Conservation (phyloP, 1,139 yeast species). For the Zygosaccharomyces sapae region DNA sequence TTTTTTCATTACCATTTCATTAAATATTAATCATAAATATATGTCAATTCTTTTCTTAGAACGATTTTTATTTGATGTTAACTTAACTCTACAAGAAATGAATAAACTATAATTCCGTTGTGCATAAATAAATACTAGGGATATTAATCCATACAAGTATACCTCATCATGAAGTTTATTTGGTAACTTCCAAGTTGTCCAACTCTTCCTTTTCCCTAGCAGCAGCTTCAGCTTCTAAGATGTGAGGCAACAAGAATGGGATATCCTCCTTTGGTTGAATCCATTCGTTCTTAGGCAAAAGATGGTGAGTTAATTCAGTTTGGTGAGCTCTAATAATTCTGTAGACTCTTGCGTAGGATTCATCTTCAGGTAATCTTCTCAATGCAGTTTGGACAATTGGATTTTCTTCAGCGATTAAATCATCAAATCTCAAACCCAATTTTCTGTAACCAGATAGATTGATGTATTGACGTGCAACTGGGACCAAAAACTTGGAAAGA, state of each 20-base stretch:
- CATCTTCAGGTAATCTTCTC: conserved; percentile 77
- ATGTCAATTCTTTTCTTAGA: neutral
- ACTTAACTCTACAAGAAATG: conserved; percentile 5
- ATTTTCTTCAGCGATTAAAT: conserved; percentile 80
- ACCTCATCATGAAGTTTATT: conserved; percentile 9
- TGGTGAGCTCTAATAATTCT: conserved; percentile 92
- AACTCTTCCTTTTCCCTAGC: conserved; percentile 81
- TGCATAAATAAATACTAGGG: conserved; percentile 1
- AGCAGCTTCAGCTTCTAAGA: conserved; percentile 93
- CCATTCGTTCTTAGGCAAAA: conserved; percentile 77
- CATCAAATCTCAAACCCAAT: conserved; percentile 86
- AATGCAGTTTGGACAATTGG: conserved; percentile 84
- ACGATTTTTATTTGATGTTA: neutral
- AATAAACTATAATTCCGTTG: conserved; percentile 5
- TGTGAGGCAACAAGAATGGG: conserved; percentile 81
- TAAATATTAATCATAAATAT: neutral
- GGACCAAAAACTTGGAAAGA: conserved; percentile 68
- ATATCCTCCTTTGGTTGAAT: conserved; percentile 78
- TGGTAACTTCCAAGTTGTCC: conserved; percentile 56
- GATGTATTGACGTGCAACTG: conserved; percentile 71
- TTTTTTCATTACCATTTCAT: neutral
- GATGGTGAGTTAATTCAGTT: conserved; percentile 74
- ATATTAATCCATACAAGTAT: neutral
- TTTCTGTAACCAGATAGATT: conserved; percentile 86
- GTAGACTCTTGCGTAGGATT: conserved; percentile 84